phyloP scores from a whole-genome alignment of 192 early-diverging fungal species.

The Thamnidium elegans region DNA sequence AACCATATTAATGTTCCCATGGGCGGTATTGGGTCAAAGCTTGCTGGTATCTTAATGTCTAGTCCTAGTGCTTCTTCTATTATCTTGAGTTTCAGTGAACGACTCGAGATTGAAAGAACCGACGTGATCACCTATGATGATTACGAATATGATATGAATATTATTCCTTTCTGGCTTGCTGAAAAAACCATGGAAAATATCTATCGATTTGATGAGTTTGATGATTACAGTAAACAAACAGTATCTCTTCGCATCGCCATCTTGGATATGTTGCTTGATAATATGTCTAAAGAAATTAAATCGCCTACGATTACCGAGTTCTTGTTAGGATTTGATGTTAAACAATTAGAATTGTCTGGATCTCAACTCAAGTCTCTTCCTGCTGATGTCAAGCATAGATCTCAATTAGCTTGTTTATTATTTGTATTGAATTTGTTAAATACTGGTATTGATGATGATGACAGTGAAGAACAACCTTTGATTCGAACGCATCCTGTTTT shows the following conservation, averaged over 20 bases:
- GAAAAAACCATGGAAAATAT: constrained; percentile 31
- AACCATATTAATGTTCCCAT: constrained; percentile 43
- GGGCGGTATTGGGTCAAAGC: constrained; percentile 60
- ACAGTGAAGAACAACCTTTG: constrained; percentile 29
- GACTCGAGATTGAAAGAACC: constrained; percentile 66
- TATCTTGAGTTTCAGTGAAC: constrained; percentile 71
- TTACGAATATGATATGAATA: constrained; percentile 35
- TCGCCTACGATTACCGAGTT: constrained; percentile 85
- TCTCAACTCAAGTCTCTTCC: constrained; percentile 34
- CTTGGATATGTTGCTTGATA: constrained; percentile 80
- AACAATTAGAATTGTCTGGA: constrained; percentile 34
- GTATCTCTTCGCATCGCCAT: constrained; percentile 73
- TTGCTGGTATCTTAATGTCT: constrained; percentile 67
- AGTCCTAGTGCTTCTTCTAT: constrained; percentile 68
- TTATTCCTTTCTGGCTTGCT: constrained; percentile 38
- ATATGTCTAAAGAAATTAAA: constrained; percentile 51
- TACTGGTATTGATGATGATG: constrained; percentile 39
- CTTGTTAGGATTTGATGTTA: constrained; percentile 77
- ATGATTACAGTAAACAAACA: background rate
- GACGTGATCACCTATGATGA: constrained; percentile 27
- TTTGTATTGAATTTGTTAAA: constrained; percentile 60
- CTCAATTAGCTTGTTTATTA: constrained; percentile 56
- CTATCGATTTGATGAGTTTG: constrained; percentile 6
- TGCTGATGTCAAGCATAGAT: background rate
- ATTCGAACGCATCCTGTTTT: constrained; percentile 66